A percentile compares a stretch with the other conserved stretches of the same genome.
Evolutionary conservation across 495 filamentous ascomycete species (phyloP).

Genomic region (Platismatia glauca): DNA sequence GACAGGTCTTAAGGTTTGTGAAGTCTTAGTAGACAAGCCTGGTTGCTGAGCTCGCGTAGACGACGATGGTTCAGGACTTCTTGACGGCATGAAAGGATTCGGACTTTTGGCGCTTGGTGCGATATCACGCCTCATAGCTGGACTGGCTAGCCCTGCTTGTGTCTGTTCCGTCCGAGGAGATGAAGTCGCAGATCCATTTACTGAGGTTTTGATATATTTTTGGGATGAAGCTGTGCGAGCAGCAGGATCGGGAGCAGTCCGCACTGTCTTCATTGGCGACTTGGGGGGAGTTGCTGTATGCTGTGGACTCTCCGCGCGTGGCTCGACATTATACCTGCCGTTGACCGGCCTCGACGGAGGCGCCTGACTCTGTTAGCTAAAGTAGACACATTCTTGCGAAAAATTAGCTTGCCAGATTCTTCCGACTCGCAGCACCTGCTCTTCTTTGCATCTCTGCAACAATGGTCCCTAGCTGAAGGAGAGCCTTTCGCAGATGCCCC

Average conservation of each 20-base stretch:
- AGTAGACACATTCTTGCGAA: background rate
- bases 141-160: conserved; percentile 3
- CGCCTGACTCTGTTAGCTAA: conserved; percentile 16
- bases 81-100: conserved; percentile 6
- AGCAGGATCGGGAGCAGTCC: conserved; percentile 19
- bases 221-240: conserved; percentile 20
- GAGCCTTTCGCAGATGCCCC: conserved; percentile 47
- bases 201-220: conserved; percentile 17
- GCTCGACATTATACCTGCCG: conserved; percentile 22
- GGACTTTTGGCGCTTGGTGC: background rate
- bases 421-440: conserved; percentile 63
- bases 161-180: conserved; percentile 21
- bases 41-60: conserved; percentile 13
- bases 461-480: conserved; percentile 56
- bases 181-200: conserved; percentile 7
- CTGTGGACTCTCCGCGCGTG: conserved; percentile 16
- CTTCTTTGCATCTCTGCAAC: conserved; percentile 70
- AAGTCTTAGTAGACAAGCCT: conserved; percentile 9
- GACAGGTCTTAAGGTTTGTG: conserved; percentile 13
- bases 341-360: conserved; percentile 19
- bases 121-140: conserved; percentile 9
- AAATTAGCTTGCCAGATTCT: conserved; percentile 37
- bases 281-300: conserved; percentile 19
- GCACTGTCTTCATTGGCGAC: conserved; percentile 23
- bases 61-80: conserved; percentile 15